phyloP scores from a whole-genome alignment of 2,329 filamentous ascomycete species.

The Chaetomium globosum region DNA sequence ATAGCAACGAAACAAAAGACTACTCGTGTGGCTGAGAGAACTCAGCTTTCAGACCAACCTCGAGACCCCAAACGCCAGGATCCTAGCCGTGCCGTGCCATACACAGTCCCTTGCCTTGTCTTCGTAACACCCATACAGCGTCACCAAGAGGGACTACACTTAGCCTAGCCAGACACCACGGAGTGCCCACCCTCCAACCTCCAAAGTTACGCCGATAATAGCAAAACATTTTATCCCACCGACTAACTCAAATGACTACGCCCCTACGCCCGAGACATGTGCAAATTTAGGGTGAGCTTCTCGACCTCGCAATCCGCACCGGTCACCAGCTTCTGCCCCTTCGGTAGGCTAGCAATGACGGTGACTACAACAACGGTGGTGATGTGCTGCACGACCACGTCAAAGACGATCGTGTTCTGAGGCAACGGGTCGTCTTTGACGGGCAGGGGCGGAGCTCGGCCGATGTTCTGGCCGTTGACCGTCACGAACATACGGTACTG shows the following conservation, averaged over 20 bases:
- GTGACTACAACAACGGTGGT: conserved; percentile 80
- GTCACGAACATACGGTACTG: conserved; percentile 77
- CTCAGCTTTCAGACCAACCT: neutral
- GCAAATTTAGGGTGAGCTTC: conserved; percentile 73
- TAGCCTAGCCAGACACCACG: neutral
- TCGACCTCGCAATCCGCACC: conserved; percentile 74
- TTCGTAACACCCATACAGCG: conserved; percentile 7
- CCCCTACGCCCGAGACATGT: conserved; percentile 50
- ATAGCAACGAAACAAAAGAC: neutral
- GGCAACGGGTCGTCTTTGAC: conserved; percentile 58
- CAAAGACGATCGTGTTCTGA: conserved; percentile 69
- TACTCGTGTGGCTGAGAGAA: neutral
- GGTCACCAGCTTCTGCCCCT: conserved; percentile 57
- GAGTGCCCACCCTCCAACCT: neutral
- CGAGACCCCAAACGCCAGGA: conserved; percentile 1
- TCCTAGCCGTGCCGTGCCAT: conserved; percentile 6
- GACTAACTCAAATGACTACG: neutral
- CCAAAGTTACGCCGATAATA: neutral
- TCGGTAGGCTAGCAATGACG: conserved; percentile 70
- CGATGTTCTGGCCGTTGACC: conserved; percentile 67
- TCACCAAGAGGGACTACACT: neutral
- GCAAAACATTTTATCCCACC: neutral
- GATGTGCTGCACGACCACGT: conserved; percentile 69
- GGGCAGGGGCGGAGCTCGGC: conserved; percentile 48
- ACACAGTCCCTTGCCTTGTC: neutral